phyloP scores from a whole-genome alignment of 805 yeast genomes.

The Yamadazyma insecticola region DNA sequence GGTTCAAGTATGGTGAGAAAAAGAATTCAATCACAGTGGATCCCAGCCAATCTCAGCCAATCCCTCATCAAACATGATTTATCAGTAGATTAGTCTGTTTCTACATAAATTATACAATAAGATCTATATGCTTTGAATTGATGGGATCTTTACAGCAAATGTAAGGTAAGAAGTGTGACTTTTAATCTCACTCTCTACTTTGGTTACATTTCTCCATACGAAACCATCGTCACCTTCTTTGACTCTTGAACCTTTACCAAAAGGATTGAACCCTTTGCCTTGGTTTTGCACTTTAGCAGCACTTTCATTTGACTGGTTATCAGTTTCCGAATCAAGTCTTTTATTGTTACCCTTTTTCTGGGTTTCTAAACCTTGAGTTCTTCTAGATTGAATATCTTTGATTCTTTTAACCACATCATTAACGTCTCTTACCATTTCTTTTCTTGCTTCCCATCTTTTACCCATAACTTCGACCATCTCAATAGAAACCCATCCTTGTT shows the following conservation, averaged over 20 bases:
- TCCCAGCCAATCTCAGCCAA: too few relatives aligned
- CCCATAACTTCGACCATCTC: conserved; percentile 92
- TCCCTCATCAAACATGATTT: too few relatives aligned
- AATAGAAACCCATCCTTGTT: conserved; percentile 75
- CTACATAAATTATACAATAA: too few relatives aligned
- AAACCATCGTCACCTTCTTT: conserved; percentile 81
- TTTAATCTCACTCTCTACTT: conserved; percentile 79
- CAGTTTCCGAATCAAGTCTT: conserved; percentile 16
- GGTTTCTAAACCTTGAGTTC: conserved; percentile 59
- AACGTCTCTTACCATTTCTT: conserved; percentile 77
- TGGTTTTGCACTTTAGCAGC: conserved; percentile 30
- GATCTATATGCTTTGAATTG: not conserved
- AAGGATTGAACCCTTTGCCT: conserved; percentile 73
- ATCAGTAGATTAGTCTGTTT: too few relatives aligned
- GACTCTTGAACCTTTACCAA: conserved; percentile 83
- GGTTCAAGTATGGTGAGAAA: too few relatives aligned
- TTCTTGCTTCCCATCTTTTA: conserved; percentile 82
- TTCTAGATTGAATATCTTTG: conserved; percentile 69
- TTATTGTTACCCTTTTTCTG: conserved; percentile 24
- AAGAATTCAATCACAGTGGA: too few relatives aligned
- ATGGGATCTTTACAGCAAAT: conserved; percentile 57
- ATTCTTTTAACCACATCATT: conserved; percentile 75
- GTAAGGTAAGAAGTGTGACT: conserved; percentile 92
- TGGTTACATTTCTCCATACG: conserved; percentile 82
- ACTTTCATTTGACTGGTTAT: conserved; percentile 12